phyloP scores from a whole-genome alignment of 768 basidiomycete genomes.

The Chiua virens region DNA sequence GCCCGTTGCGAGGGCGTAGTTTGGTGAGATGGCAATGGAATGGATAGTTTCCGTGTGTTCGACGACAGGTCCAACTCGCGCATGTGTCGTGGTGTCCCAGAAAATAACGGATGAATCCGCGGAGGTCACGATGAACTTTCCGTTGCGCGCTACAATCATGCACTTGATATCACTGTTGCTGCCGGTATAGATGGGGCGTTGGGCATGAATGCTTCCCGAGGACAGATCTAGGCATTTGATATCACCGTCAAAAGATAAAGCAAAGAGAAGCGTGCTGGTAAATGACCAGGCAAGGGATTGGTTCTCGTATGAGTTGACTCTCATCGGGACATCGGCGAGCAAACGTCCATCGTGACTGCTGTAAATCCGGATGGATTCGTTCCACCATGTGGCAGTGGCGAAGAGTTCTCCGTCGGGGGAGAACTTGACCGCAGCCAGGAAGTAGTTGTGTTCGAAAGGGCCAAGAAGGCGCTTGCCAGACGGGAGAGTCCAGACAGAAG shows the following conservation, averaged over 20 bases:
- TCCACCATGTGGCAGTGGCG: constrained; percentile 4
- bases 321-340: not conserved
- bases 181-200: constrained; percentile 3
- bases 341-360: not conserved
- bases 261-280: constrained; percentile 2
- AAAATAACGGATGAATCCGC: constrained; percentile 6
- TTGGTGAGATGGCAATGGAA: constrained; percentile 5
- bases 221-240: constrained; percentile 3
- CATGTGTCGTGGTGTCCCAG: constrained; percentile 11
- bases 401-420: constrained; percentile 5
- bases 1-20: constrained; percentile 2
- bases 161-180: not conserved
- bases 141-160: constrained; percentile 6
- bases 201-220: not conserved
- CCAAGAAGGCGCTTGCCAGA: not conserved
- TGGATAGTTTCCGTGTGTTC: not conserved
- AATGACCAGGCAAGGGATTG: constrained; percentile 10
- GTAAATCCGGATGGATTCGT: constrained; percentile 2
- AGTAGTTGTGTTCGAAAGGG: not conserved
- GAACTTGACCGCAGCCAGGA: constrained; percentile 11
- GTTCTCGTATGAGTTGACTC: not conserved
- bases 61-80: constrained; percentile 8
- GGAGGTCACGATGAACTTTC: constrained; percentile 2
- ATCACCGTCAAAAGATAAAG: not conserved
- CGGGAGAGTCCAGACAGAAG: not conserved